Evolutionary conservation across 768 basidiomycete species (phyloP), one percentile per base, ranked within the genome.

Genomic region (Megacollybia marginata): DNA sequence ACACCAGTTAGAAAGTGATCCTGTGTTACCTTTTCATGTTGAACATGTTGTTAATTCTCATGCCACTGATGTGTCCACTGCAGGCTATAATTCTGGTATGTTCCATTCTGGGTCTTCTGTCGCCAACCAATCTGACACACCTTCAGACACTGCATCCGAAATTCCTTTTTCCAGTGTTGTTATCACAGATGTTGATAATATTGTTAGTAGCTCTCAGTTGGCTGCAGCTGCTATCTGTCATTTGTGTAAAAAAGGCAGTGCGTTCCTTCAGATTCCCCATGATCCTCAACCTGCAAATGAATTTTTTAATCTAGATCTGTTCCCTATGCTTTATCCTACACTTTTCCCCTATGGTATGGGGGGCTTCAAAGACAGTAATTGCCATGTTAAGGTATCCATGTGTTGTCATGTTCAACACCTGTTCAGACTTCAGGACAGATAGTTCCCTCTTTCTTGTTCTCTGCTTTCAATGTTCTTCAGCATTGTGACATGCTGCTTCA

Each of bases 391-490:
- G n/a, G 31, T 63, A 7, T 65, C 32, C 45, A 55, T 63, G 38
- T 43, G 53, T n/a, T 18, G 52, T 0, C 65, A 65, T 9, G 54
- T 61, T 1, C 52, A 51, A 13, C 59, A 64, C 51, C n/a, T n/a
- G n/a, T n/a, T n/a, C n/a, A n/a, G n/a, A n/a, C n/a, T n/a, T n/a
- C n/a, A n/a, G n/a, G n/a, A n/a, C n/a, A n/a, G n/a, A n/a, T 43
- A 61, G 10, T 52, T 65, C 8, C 28, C 43, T 4, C 33, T 61
- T 67, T 67, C 34, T 9, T 61, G 0, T 67, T 66, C 48, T 55
- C 58, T 5, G 65, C 55, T 0, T 63, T 65, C 45, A 67, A 63
- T 40, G 55, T 66, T 12, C 12, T 65, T 1, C 65, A 67, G 35
- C 23, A 57, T 0, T 47, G 60, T 0, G 23, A 34, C 7, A 33